A percentile compares a stretch with the other conserved stretches of the same genome.
phyloP scores from a whole-genome alignment of 306 rosid species.

The Quercus aquifolioides region DNA sequence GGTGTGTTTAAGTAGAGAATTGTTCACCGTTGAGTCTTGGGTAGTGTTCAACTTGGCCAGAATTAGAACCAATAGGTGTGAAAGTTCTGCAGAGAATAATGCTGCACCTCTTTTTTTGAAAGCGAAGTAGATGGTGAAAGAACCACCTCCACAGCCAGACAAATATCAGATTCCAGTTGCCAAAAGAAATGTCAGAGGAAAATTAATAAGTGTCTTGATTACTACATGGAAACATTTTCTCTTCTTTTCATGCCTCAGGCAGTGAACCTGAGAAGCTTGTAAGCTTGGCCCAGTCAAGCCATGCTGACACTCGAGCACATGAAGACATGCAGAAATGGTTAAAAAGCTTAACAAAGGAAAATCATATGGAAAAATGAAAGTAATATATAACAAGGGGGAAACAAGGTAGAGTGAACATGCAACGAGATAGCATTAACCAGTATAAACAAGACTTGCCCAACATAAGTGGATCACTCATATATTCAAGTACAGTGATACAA shows the following conservation, averaged over 20 bases:
- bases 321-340: constrained; percentile 3
- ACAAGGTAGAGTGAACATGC: constrained; percentile 9
- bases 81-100: not conserved
- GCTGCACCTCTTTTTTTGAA: not conserved
- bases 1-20: not conserved
- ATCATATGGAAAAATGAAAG: constrained; percentile 5
- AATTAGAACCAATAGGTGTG: not conserved
- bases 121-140: not conserved
- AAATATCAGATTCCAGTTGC: constrained; percentile 14
- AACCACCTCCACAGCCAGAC: constrained; percentile 7
- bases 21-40: not conserved
- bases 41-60: not conserved
- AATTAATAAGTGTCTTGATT: not conserved
- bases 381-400: constrained; percentile 8
- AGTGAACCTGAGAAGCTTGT: constrained; percentile 7
- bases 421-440: constrained; percentile 23
- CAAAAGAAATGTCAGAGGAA: constrained; percentile 15
- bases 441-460: constrained; percentile 26
- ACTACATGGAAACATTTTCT: not conserved
- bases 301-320: constrained; percentile 24
- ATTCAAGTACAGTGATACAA: constrained; percentile 37
- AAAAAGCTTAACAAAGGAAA: constrained; percentile 5
- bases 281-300: constrained; percentile 18
- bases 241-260: not conserved
- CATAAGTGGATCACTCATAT: constrained; percentile 31